Evolutionary conservation across 306 rosid species (phyloP).

Genomic region (Casuarina cunninghamiana): DNA sequence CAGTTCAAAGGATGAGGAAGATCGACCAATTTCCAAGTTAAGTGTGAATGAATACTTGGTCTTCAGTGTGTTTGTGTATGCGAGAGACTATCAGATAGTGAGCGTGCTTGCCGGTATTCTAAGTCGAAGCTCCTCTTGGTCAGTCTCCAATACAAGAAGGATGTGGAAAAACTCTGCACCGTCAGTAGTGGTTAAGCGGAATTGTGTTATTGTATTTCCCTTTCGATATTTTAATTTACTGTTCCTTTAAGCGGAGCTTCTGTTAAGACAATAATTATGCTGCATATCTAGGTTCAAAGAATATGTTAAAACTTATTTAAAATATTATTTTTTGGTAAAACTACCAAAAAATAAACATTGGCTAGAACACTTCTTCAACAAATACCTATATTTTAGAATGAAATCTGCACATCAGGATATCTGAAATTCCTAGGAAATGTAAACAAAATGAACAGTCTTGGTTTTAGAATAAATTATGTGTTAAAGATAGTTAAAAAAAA

Average conservation of each 20-base stretch:
- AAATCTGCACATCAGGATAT: too few species aligned
- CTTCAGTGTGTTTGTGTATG: neutral
- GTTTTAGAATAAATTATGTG: too few species aligned
- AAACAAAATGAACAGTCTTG: too few species aligned
- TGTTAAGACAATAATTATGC: too few species aligned
- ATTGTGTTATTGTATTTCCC: neutral
- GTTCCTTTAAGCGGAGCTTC: neutral
- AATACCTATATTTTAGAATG: too few species aligned
- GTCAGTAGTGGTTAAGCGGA: neutral
- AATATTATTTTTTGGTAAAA: too few species aligned
- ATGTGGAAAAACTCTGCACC: neutral
- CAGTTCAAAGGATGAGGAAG: constrained; percentile 68
- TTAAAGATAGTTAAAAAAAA: too few species aligned
- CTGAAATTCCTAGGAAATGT: too few species aligned
- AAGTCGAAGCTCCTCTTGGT: constrained; percentile 62
- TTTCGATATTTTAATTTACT: neutral
- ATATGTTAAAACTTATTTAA: too few species aligned
- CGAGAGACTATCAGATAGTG: neutral
- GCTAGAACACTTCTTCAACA: too few species aligned
- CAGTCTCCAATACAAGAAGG: constrained; percentile 60
- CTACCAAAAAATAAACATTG: too few species aligned
- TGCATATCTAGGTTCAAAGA: too few species aligned
- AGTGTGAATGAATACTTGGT: neutral
- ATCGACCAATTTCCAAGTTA: neutral
- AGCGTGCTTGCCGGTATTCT: constrained; percentile 37